phyloP scores from a whole-genome alignment of 2,329 filamentous ascomycete species.

The Neopestalotiopsis clavispora region DNA sequence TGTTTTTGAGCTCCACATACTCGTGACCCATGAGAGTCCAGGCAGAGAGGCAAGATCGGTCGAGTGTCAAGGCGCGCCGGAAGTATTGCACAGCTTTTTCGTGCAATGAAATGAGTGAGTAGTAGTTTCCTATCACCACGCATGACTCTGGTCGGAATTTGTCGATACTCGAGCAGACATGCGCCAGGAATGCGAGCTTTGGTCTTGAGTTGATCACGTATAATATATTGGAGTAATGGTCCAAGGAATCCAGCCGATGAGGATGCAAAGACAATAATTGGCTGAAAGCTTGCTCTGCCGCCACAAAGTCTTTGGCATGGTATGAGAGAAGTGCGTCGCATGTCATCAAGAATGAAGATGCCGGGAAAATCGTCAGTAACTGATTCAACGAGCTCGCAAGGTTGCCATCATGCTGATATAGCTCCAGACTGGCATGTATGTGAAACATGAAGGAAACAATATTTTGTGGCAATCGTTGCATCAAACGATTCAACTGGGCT shows the following conservation, averaged over 20 bases:
- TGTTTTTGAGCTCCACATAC: constrained; percentile 98
- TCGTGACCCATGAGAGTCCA: constrained; percentile 99
- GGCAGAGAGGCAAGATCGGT: constrained; percentile 88
- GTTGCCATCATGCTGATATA: constrained; percentile 82
- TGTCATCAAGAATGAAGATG: constrained; percentile 86
- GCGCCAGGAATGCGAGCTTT: constrained; percentile 90
- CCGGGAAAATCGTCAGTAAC: constrained; percentile 83
- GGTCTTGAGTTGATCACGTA: constrained; percentile 90
- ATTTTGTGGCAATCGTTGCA: constrained; percentile 79
- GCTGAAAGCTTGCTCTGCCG: constrained; percentile 72
- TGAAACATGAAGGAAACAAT: constrained; percentile 95
- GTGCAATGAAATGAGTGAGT: constrained; percentile 90
- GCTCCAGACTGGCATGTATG: constrained; percentile 85
- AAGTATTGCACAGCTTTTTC: constrained; percentile 99
- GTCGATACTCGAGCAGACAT: constrained; percentile 88
- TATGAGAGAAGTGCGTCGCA: constrained; percentile 89
- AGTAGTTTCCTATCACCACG: constrained; percentile 97
- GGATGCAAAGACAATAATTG: constrained; percentile 78
- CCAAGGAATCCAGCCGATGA: constrained; percentile 82
- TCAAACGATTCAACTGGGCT: constrained; percentile 70
- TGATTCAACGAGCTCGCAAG: constrained; percentile 78
- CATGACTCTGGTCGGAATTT: constrained; percentile 97
- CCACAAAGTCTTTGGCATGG: constrained; percentile 82
- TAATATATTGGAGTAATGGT: constrained; percentile 96
- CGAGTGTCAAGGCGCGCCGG: constrained; percentile 86